phyloP scores from a whole-genome alignment of 371 early-diverging fungal genomes.

The Mortierella sp. region DNA sequence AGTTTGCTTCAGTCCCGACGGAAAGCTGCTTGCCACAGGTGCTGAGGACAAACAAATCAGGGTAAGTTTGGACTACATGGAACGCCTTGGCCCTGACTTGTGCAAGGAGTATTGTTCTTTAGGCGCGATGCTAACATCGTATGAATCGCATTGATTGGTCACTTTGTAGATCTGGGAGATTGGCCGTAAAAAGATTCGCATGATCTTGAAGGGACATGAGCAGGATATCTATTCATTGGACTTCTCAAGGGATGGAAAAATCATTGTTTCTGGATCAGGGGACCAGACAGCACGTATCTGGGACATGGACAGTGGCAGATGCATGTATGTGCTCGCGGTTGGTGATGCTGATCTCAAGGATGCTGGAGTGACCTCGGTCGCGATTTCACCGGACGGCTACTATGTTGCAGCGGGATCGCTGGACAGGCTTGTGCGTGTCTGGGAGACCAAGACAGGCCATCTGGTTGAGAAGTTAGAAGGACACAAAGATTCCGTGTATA shows the following conservation, averaged over 20 bases:
- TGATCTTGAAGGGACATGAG: slow-evolving; percentile 87
- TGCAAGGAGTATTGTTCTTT: too few species aligned
- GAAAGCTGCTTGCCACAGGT: slow-evolving; percentile 92
- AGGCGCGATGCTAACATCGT: too few species aligned
- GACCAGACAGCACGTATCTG: slow-evolving; percentile 93
- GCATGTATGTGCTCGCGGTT: slow-evolving; percentile 78
- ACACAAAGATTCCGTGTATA: slow-evolving; percentile 96
- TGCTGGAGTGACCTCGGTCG: slow-evolving; percentile 95
- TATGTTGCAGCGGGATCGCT: slow-evolving; percentile 91
- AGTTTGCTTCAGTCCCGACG: slow-evolving; percentile 97
- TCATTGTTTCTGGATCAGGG: slow-evolving; percentile 94
- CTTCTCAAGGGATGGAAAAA: slow-evolving; percentile 92
- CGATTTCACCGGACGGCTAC: slow-evolving; percentile 86
- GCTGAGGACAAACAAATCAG: slow-evolving; percentile 97
- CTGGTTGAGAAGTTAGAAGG: slow-evolving; percentile 92
- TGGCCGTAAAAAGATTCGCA: slow-evolving; percentile 71
- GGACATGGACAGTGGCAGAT: slow-evolving; percentile 82
- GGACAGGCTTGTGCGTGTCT: slow-evolving; percentile 94
- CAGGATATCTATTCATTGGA: slow-evolving; percentile 98
- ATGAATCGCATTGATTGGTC: too few species aligned
- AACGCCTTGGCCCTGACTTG: too few species aligned
- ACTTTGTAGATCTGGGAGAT: slow-evolving; percentile 89
- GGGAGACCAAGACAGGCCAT: slow-evolving; percentile 87
- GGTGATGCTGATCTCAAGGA: slow-evolving; percentile 88
- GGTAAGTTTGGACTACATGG: slow-evolving; percentile 54